Conservation (phyloP, 305 asterid species). For the Ajuga reptans region DNA sequence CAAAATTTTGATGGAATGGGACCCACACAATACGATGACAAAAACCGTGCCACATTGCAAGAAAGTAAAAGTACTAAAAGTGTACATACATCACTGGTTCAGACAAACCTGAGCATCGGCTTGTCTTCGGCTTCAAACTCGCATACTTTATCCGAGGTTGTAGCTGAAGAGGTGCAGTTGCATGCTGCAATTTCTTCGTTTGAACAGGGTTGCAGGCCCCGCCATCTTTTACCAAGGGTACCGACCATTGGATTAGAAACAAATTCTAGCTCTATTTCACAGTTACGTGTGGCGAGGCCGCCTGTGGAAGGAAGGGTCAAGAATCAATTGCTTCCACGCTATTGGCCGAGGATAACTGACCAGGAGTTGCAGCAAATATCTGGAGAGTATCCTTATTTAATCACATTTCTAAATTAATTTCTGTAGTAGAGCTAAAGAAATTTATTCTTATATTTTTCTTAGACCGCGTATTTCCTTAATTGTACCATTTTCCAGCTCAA, state of each 20-base stretch:
- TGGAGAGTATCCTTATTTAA: slow-evolving; percentile 80
- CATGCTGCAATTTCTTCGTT: slow-evolving; percentile 39
- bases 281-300: slow-evolving; percentile 85
- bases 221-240: slow-evolving; percentile 64
- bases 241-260: slow-evolving; percentile 53
- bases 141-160: slow-evolving; percentile 29
- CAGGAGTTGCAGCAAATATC: slow-evolving; percentile 92
- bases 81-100: slow-evolving; percentile 40
- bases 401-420: background rate
- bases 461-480: slow-evolving; percentile 42
- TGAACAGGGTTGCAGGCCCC: slow-evolving; percentile 52
- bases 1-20: slow-evolving; percentile 30
- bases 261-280: slow-evolving; percentile 45
- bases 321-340: slow-evolving; percentile 94
- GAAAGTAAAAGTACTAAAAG: slow-evolving; percentile 28
- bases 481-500: slow-evolving; percentile 48
- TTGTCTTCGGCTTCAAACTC: slow-evolving; percentile 46
- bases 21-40: slow-evolving; percentile 35
- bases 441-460: background rate
- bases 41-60: slow-evolving; percentile 26
- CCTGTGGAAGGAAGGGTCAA: slow-evolving; percentile 90
- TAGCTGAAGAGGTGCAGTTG: slow-evolving; percentile 48
- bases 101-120: slow-evolving; percentile 72
- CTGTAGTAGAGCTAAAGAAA: background rate
- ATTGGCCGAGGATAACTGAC: slow-evolving; percentile 95